Evolutionary conservation across 2,329 filamentous ascomycete genomes (phyloP).

Genomic region (Fulvia fulva): DNA sequence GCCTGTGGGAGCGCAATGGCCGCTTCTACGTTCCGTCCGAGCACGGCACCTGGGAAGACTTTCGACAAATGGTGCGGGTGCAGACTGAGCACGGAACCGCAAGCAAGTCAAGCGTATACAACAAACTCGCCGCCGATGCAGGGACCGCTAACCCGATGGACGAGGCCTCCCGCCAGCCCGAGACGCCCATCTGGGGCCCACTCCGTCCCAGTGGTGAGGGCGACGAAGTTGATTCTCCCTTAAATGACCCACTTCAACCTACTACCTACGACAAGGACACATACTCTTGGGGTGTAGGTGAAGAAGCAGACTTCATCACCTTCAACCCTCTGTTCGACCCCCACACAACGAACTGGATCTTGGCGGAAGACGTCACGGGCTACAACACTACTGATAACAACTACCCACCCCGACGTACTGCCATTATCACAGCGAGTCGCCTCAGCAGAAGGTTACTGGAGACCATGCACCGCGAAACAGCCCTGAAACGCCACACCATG

Average conservation of each 20-base stretch:
- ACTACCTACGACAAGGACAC: constrained; percentile 52
- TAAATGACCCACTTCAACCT: constrained; percentile 52
- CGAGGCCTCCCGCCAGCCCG: constrained; percentile 37
- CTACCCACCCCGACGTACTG: constrained; percentile 63
- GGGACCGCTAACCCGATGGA: constrained; percentile 40
- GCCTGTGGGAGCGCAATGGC: constrained; percentile 73
- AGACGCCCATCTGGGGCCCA: constrained; percentile 50
- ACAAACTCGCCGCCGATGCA: constrained; percentile 30
- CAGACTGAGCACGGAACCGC: constrained; percentile 55
- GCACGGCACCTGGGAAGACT: constrained; percentile 70
- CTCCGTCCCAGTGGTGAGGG: constrained; percentile 39
- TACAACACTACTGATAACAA: constrained; percentile 52
- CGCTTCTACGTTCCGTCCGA: constrained; percentile 71
- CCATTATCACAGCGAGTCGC: constrained; percentile 68
- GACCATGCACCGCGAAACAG: constrained; percentile 73
- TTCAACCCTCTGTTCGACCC: constrained; percentile 74
- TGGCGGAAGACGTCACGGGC: constrained; percentile 65
- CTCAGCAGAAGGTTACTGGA: constrained; percentile 62
- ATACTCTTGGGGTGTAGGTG: constrained; percentile 63
- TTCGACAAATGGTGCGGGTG: constrained; percentile 60
- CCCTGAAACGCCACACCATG: constrained; percentile 65
- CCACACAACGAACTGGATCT: constrained; percentile 67
- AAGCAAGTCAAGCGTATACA: constrained; percentile 43
- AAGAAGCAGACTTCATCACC: constrained; percentile 71
- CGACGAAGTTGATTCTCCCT: constrained; percentile 48